phyloP scores from a whole-genome alignment of 352 stramenopile species.

The Pythium inflatum region DNA sequence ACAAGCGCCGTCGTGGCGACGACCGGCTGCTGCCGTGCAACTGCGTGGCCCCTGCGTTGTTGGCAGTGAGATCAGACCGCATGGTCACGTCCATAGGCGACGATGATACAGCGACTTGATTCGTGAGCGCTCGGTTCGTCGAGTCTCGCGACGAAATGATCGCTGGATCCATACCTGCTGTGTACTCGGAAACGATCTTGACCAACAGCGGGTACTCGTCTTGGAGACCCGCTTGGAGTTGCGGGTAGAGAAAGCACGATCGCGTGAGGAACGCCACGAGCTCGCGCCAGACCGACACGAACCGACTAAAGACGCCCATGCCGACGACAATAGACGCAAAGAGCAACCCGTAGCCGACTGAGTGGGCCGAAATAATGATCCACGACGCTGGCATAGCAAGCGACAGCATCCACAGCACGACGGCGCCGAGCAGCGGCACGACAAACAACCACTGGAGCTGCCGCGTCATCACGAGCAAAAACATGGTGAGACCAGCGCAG shows the following conservation, averaged over 20 bases:
- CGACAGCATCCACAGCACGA: constrained; percentile 81
- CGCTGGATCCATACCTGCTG: constrained; percentile 74
- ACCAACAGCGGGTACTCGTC: constrained; percentile 78
- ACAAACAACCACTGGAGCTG: constrained; percentile 76
- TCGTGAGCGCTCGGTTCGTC: constrained; percentile 32
- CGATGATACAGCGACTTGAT: not conserved
- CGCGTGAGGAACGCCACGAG: constrained; percentile 82
- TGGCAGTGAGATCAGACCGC: not conserved
- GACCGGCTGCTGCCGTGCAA: constrained; percentile 14
- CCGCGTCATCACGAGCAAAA: constrained; percentile 76
- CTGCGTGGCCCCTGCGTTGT: not conserved
- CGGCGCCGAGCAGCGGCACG: constrained; percentile 60
- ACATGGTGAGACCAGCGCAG: constrained; percentile 76
- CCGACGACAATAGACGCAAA: constrained; percentile 75
- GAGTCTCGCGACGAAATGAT: constrained; percentile 58
- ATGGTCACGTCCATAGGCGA: constrained; percentile 1
- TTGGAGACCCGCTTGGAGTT: constrained; percentile 74
- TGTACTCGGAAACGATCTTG: constrained; percentile 85
- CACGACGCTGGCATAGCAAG: constrained; percentile 74
- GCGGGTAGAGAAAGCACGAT: constrained; percentile 81
- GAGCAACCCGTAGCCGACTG: constrained; percentile 73
- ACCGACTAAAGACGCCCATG: constrained; percentile 82
- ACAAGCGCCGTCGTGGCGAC: constrained; percentile 13
- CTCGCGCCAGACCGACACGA: constrained; percentile 75
- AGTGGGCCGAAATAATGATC: constrained; percentile 87